Conservation (phyloP, 176 grass and related monocot species). For the Chloris gayana region DNA sequence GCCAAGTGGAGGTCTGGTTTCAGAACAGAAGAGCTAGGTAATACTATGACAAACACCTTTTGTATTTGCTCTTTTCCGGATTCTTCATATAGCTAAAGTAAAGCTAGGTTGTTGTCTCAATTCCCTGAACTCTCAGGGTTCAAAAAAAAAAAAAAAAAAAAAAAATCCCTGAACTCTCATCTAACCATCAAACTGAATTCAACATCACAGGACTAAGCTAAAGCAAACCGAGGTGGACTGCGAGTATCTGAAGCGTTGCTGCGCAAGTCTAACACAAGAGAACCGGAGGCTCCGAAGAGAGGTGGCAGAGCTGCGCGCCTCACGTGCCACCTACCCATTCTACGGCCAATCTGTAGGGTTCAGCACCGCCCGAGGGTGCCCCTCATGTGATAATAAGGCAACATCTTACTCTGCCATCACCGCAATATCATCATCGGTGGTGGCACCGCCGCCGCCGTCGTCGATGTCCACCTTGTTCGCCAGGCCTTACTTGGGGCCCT, state of each 20-base stretch:
- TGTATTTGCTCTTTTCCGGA: no score
- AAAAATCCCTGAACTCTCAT: neutral
- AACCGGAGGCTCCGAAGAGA: constrained; percentile 54
- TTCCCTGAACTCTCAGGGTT: no score
- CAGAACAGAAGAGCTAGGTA: constrained; percentile 69
- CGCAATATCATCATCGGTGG: neutral
- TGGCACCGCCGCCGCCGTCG: neutral
- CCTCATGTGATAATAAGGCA: constrained; percentile 21
- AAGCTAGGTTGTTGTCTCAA: no score
- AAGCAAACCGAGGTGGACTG: constrained; percentile 70
- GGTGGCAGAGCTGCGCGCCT: constrained; percentile 50
- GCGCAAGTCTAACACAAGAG: constrained; percentile 46
- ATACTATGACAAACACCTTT: neutral
- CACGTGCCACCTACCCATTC: neutral
- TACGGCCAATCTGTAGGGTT: constrained; percentile 14
- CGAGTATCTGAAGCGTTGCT: constrained; percentile 50
- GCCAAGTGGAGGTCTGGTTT: constrained; percentile 73
- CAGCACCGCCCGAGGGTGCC: constrained; percentile 13
- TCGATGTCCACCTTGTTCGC: constrained; percentile 17
- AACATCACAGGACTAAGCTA: constrained; percentile 54
- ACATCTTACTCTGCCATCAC: neutral
- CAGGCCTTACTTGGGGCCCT: constrained; percentile 27
- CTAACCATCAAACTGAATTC: neutral
- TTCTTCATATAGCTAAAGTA: no score
- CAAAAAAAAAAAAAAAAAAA: no score